Evolutionary conservation across 352 stramenopile species (phyloP), one percentile per base, ranked within the genome.

Genomic region (Pythium myriotylum): DNA sequence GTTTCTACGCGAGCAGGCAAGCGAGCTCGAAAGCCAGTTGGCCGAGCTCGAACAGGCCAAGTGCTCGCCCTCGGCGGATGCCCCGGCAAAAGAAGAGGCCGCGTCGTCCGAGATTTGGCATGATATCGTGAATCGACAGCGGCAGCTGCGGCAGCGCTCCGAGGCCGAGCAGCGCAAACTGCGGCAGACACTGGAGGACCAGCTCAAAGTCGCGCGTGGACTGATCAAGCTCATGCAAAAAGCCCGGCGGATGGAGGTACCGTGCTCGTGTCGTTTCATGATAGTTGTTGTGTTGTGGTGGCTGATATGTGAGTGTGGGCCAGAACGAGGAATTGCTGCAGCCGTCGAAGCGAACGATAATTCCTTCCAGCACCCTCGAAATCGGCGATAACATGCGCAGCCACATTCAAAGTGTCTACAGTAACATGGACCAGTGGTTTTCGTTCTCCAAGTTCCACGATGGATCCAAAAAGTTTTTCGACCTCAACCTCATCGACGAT

Each of bases 141-240:
- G 41, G 29, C 32, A 39, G 8, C 14, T 54, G 33, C 55, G 55
- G 2, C 37, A 35, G 10, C 12, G 20, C 4, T 32, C 55, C 8
- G 55, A 62, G 37, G 23, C 23, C 14, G 47, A 62, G 10, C 55
- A 62, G 17, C 0, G 23, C 17, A 32, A 35, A n/a, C 33, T 62
- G 16, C 43, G 23, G 6, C 19, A 41, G 7, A 29, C n/a, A 2
- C 10, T 55, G 10, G 32, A 62, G 16, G 33, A 26, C n/a, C 55
- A 55, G 9, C n/a, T 46, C 13, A 39, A 23, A n/a, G 22, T 62
- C 2, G 48, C 20, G 0, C 43, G 29, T 12, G 43, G 27, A 24
- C 23, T 62, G 20, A 26, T 62, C 0, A 27, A 53, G 29, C 43
- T 53, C 7, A 20, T 62, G 16, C 32, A 55, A 26, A 55, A 35